A percentile compares a stretch with the other conserved stretches of the same genome.
Evolutionary conservation across 1,139 yeast genomes (phyloP).

Genomic region (Magnusiomyces magnusii): DNA sequence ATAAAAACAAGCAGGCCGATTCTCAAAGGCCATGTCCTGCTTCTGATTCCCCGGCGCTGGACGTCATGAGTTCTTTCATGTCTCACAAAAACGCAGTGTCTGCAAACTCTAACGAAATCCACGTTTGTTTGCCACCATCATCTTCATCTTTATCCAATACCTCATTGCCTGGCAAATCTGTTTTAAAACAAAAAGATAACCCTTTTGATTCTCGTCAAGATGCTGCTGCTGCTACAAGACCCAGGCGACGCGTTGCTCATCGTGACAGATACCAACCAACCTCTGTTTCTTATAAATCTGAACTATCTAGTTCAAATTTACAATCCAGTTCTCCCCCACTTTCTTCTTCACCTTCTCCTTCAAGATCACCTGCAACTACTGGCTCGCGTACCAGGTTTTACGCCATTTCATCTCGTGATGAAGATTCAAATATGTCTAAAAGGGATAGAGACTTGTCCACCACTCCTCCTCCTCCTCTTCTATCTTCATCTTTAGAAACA

Average conservation of each 20-base stretch:
- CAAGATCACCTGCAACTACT: background rate
- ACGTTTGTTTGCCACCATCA: background rate
- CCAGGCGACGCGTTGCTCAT: background rate
- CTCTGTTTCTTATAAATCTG: background rate
- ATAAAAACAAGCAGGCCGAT: background rate
- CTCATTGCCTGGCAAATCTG: background rate
- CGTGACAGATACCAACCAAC: background rate
- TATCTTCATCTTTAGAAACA: background rate
- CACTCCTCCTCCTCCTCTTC: slow-evolving; percentile 1
- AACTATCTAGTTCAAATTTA: background rate
- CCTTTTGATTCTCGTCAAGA: background rate
- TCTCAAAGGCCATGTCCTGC: too few relatives aligned
- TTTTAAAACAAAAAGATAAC: background rate
- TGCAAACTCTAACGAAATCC: background rate
- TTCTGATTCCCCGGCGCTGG: background rate
- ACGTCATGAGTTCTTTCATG: background rate
- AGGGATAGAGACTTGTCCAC: slow-evolving; percentile 1
- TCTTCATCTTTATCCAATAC: background rate
- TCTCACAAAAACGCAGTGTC: background rate
- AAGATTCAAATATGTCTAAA: background rate
- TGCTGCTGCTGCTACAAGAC: too few relatives aligned
- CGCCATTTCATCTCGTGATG: background rate
- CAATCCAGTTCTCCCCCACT: background rate
- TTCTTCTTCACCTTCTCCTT: slow-evolving; percentile 2
- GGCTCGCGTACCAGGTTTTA: background rate